These are phyloP conservation scores for Teratosphaeria nubilosa DNA, from an alignment of 2,329 filamentous ascomycete species.

Conservation along the genomic window DNA sequence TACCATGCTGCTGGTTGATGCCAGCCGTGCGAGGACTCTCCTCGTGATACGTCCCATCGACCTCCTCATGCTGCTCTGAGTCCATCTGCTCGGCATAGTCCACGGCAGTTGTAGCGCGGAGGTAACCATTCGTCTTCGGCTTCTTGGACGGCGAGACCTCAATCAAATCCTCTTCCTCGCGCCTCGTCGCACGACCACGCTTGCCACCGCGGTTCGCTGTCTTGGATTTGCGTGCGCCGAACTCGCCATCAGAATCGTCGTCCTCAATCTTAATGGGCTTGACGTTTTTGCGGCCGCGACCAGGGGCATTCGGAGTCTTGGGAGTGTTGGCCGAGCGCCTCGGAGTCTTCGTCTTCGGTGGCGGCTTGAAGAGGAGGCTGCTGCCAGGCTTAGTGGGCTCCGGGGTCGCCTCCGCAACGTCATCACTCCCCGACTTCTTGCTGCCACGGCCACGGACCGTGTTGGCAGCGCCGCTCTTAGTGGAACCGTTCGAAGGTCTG, in stretches of 20 bases:
- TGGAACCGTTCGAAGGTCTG: background rate
- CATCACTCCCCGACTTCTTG: conserved; percentile 7
- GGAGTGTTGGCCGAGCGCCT: background rate
- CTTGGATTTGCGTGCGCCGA: background rate
- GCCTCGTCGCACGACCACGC: conserved; percentile 5
- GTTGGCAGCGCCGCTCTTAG: background rate
- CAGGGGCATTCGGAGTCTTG: conserved; percentile 3
- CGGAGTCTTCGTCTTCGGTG: conserved; percentile 1
- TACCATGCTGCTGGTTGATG: background rate
- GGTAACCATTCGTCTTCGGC: conserved; percentile 3
- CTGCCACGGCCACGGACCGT: conserved; percentile 1
- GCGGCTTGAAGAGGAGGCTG: conserved; percentile 3
- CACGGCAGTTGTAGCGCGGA: background rate
- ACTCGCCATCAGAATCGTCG: conserved; percentile 1
- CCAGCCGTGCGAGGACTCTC: background rate
- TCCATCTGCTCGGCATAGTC: conserved; percentile 5
- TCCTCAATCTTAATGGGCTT: background rate
- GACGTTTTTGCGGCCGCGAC: conserved; percentile 4
- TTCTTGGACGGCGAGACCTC: conserved; percentile 3
- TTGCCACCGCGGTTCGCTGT: conserved; percentile 3
- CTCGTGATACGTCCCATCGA: background rate
- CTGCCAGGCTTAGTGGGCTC: conserved; percentile 3
- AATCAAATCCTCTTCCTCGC: background rate
- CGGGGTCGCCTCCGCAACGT: background rate
- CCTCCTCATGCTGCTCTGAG: conserved; percentile 1